Evolutionary conservation across 495 filamentous ascomycete genomes (phyloP).

Genomic region (Neurospora tetrasperma): DNA sequence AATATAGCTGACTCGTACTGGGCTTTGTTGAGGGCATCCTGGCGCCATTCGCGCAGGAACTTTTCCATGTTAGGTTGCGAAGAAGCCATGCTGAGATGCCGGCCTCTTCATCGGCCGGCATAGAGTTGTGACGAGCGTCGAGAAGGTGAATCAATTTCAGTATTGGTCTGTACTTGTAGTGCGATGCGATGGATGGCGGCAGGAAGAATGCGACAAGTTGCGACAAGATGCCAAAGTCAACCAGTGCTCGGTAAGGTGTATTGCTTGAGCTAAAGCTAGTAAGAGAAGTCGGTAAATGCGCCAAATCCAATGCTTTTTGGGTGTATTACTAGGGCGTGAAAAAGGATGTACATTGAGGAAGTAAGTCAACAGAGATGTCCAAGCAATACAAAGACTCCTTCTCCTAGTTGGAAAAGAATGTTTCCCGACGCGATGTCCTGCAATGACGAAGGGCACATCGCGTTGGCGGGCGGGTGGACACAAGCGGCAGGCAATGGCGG

Average conservation of each 20-base stretch:
- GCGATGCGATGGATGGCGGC: not conserved
- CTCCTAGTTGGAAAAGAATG: not conserved
- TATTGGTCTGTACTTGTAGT: not conserved
- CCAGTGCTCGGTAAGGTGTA: not conserved
- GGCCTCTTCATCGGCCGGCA: not conserved
- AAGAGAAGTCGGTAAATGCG: not conserved
- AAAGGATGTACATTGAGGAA: not conserved
- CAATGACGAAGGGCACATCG: not conserved
- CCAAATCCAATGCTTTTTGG: not conserved
- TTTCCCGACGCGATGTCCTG: not conserved
- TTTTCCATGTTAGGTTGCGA: constrained; percentile 59
- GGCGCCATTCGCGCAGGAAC: constrained; percentile 83
- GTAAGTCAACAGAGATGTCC: not conserved
- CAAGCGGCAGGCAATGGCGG: not conserved
- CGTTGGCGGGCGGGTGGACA: not conserved
- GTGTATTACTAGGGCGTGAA: not conserved
- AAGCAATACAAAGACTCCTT: not conserved
- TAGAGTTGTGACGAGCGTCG: not conserved
- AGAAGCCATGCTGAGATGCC: constrained; percentile 9
- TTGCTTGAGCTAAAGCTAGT: not conserved
- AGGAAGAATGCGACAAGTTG: not conserved
- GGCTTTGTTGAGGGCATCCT: constrained; percentile 85
- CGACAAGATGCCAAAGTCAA: not conserved
- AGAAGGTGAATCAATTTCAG: not conserved
- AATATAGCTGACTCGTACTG: constrained; percentile 94